phyloP scores from a whole-genome alignment of 345 rosid species.

The Salix koriyanagi region DNA sequence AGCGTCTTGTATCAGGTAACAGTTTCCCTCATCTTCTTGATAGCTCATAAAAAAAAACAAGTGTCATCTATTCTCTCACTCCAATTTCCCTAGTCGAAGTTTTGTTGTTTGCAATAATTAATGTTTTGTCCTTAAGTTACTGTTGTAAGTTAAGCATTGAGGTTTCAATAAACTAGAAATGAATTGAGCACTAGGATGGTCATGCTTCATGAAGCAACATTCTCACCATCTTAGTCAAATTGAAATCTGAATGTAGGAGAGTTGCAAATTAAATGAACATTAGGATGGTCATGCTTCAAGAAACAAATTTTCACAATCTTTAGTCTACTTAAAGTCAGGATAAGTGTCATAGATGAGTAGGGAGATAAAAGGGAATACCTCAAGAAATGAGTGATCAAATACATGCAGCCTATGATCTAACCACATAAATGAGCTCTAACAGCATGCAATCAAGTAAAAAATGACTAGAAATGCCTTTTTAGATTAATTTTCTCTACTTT shows the following conservation, averaged over 20 bases:
- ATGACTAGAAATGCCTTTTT: neutral
- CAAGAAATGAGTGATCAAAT: neutral
- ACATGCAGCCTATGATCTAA: neutral
- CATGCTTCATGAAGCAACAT: neutral
- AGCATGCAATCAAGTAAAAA: neutral
- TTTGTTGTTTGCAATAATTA: neutral
- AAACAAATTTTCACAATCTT: neutral
- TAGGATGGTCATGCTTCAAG: neutral
- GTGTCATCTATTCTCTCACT: neutral
- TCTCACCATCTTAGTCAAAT: neutral
- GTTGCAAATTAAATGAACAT: neutral
- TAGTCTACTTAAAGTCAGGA: neutral
- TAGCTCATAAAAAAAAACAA: neutral
- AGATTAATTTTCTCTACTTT: neutral
- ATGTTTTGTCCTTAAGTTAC: neutral
- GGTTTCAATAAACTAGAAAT: constrained; percentile 1
- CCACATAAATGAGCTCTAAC: neutral
- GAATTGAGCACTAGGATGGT: neutral
- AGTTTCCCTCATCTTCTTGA: constrained; percentile 3
- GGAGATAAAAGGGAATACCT: neutral
- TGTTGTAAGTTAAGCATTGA: constrained; percentile 1
- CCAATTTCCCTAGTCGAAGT: neutral
- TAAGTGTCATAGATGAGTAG: neutral
- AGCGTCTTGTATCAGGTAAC: constrained; percentile 79
- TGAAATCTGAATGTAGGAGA: neutral